Percentiles rank a stretch among this genome's conserved stretches.
Conservation (phyloP, 768 basidiomycete species). For the Steccherinum ochraceum region DNA sequence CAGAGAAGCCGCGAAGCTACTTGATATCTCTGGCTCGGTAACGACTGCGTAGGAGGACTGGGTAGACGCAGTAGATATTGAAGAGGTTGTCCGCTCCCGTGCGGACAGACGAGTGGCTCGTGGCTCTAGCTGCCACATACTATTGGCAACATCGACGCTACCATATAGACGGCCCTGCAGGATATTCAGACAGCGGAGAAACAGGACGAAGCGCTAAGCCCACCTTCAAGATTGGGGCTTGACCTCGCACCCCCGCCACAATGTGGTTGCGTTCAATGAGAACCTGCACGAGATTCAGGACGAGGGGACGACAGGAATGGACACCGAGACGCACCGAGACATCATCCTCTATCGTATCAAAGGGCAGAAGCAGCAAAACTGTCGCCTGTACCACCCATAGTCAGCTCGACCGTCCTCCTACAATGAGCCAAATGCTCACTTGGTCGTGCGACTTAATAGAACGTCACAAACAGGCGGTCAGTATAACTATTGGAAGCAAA, state of each 20-base stretch:
- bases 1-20: constrained; percentile 77
- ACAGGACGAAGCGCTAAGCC: constrained; percentile 10
- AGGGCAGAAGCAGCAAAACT: constrained; percentile 67
- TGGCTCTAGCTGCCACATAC: constrained; percentile 80
- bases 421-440: constrained; percentile 32
- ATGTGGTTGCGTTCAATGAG: constrained; percentile 66
- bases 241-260: constrained; percentile 66
- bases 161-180: constrained; percentile 69
- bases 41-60: constrained; percentile 78
- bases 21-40: constrained; percentile 81
- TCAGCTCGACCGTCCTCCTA: constrained; percentile 14
- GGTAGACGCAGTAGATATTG: constrained; percentile 58
- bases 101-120: constrained; percentile 44
- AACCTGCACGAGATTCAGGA: constrained; percentile 37
- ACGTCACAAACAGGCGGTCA: background rate
- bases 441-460: constrained; percentile 75
- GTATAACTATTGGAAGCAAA: constrained; percentile 2
- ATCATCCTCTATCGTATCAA: constrained; percentile 65
- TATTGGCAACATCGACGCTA: constrained; percentile 55
- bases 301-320: background rate
- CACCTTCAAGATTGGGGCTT: constrained; percentile 70
- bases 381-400: constrained; percentile 49
- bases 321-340: constrained; percentile 44
- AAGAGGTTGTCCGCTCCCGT: constrained; percentile 71
- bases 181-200: background rate